Conservation (phyloP, 306 rosid species). For the Prunus salicina region DNA sequence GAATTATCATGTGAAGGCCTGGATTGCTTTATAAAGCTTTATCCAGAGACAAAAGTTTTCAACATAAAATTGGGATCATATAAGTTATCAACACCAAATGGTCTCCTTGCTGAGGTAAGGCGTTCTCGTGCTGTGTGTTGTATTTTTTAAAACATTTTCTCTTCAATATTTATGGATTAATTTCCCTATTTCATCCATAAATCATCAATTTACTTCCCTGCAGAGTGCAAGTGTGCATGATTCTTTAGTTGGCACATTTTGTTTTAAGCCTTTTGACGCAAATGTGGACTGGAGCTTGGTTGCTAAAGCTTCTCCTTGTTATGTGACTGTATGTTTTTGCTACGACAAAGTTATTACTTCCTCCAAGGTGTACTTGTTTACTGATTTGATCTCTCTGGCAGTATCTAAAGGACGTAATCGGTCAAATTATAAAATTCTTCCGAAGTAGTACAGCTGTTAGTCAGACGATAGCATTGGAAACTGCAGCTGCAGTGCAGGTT, state of each 20-base stretch:
- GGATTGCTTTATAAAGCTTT: slow-evolving; percentile 73
- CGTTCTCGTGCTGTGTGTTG: slow-evolving; percentile 16
- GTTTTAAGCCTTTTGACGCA: slow-evolving; percentile 73
- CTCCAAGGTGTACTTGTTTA: slow-evolving; percentile 20
- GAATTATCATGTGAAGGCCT: slow-evolving; percentile 90
- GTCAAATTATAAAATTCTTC: slow-evolving; percentile 77
- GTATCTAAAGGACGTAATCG: slow-evolving; percentile 84
- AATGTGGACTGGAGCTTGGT: slow-evolving; percentile 96
- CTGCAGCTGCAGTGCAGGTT: slow-evolving; percentile 98
- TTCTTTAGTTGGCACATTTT: slow-evolving; percentile 73
- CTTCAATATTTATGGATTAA: not conserved
- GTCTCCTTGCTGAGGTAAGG: slow-evolving; percentile 86
- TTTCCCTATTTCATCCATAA: slow-evolving; percentile 7
- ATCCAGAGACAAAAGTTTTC: slow-evolving; percentile 85
- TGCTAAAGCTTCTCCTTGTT: slow-evolving; percentile 97
- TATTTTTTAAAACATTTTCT: not conserved
- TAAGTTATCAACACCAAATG: slow-evolving; percentile 79
- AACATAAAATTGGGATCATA: slow-evolving; percentile 83
- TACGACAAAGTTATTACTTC: slow-evolving; percentile 18
- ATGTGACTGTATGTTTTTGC: slow-evolving; percentile 75
- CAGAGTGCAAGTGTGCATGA: slow-evolving; percentile 85
- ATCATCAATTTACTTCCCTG: slow-evolving; percentile 29
- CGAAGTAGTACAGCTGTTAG: slow-evolving; percentile 74
- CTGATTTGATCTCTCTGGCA: slow-evolving; percentile 42
- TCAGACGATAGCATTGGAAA: slow-evolving; percentile 83